Base-by-base conservation (phyloP, 2,329 filamentous ascomycete species). In the Fusarium palustre region DNA sequence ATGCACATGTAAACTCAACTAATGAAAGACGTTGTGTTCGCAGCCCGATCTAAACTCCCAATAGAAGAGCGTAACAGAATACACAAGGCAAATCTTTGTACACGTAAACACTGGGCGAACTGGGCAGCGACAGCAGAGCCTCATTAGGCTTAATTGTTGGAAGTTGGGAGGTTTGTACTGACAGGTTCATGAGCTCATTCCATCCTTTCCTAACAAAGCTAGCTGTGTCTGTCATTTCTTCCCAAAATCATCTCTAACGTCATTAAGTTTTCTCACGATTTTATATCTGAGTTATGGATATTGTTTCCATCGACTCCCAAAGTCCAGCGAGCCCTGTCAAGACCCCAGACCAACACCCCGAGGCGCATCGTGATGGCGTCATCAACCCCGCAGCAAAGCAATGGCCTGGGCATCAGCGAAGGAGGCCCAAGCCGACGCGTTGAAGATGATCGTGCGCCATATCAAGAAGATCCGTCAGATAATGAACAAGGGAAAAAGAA, bases 91-190 rank as follows among this genome's bases (percentile, higher is more conserved):
- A 20, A 20, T 45, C 42, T 49, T 49, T 55, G 50, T 64, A 55
- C 60, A 49, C 60, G 60, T 64, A 55, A 41, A 50, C 20, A 39
- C 36, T 2, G 13, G 46, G 60, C 60, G 59, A 64, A 61, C 59
- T 34, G 30, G 58, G 38, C 56, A 41, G 42, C 33, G 12, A 15
- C 10, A 28, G 33, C 50, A 64, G 60, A 64, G 60, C 60, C 60
- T 64, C 60, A 64, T 16, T 25, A 22, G 31, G n/a, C 25, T 49
- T 20, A 33, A 43, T 31, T 45, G 31, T 49, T 46, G 22, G 20
- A 28, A 22, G 48, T 30, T 30, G 10, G 28, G 28, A 11, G 2
- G 28, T 30, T 7, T 13, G 15, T 16, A 10, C 41, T n/a, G 9
- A 11, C 9, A 8, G n/a, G 25, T 46, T 31, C 18, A 49, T 33